Base-by-base conservation (phyloP, 345 rosid genomes). In the Durio zibethinus region DNA sequence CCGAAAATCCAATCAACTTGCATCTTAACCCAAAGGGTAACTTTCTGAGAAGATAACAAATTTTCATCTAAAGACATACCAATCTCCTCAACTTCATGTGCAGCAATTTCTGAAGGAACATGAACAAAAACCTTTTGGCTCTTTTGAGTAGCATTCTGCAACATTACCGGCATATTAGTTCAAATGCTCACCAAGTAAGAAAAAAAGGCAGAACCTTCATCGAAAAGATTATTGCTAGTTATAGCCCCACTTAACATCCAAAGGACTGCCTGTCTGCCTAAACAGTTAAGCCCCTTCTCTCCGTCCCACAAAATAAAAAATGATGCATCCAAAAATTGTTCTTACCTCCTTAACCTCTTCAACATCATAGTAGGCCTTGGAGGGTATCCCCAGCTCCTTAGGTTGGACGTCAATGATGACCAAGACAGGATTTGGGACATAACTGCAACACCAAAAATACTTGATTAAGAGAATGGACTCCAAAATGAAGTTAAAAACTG, bases 321-420 rank as follows among this genome's bases (percentile, higher is more conserved):
- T 14, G 31, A n/a, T 47, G 72, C n/a, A 60, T 40, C 40, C 12
- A 31, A 29, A 18, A 69, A 31, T 68, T 67, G 27, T 47, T 59
- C 75, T 76, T 77, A 89, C 90, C 89, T 91, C 92, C 82, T 89
- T 91, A 33, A 91, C 93, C 82, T 91, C 95, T 84, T 95, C 94
- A 70, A 95, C 94, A 73, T 85, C 92, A 82, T 82, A 95, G 84
- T 95, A 90, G 18, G 97, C 96, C 76, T 93, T 93, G 14, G 96
- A 91, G 33, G 97, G 98, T 75, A 92, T 95, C 72, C 97, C 99
- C 33, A 90, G 87, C 82, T 93, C 99, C 86, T 84, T 83, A 63
- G 97, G 97, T 65, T 92, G 96, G 66, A 95, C 99, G 83, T 92
- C 98, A 83, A 95, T 92, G 23, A 92, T 95, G 78, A 96, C 97